A percentile compares a stretch with the other conserved stretches of the same genome.
Evolutionary conservation across 202 grass and related monocot genomes (phyloP).

Genomic region (Bolboschoenoplectus hybrid): DNA sequence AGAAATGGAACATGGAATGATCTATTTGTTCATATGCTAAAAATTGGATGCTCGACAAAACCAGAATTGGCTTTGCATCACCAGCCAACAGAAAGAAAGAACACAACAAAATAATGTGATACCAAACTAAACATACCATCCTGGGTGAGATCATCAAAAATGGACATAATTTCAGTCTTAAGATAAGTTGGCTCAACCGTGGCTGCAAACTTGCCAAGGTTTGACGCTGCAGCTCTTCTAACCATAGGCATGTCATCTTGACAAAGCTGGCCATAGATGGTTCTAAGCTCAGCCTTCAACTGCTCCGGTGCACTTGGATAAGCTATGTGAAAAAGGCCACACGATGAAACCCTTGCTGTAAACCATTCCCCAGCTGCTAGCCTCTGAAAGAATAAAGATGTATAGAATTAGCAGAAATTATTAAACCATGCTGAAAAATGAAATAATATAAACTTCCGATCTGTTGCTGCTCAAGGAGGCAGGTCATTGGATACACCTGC

Average conservation of each 20-base stretch:
- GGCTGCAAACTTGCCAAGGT: slow-evolving; percentile 90
- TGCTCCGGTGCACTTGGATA: slow-evolving; percentile 82
- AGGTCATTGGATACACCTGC: background rate
- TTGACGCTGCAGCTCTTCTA: slow-evolving; percentile 91
- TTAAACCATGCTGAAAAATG: background rate
- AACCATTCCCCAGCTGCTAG: slow-evolving; percentile 96
- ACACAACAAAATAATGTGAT: background rate
- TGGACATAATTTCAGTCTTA: slow-evolving; percentile 89
- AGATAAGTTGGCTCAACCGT: slow-evolving; percentile 80
- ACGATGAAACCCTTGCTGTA: slow-evolving; percentile 84
- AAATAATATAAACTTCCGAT: background rate
- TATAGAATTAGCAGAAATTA: background rate
- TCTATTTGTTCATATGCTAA: background rate
- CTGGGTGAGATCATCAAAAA: slow-evolving; percentile 93
- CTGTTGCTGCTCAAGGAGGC: background rate
- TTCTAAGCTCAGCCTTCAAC: slow-evolving; percentile 81
- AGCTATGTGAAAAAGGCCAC: slow-evolving; percentile 89
- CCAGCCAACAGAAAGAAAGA: slow-evolving; percentile 34
- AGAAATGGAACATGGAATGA: background rate
- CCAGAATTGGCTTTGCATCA: background rate
- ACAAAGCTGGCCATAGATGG: slow-evolving; percentile 79
- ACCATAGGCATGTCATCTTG: slow-evolving; percentile 99
- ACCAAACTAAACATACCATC: slow-evolving; percentile 65
- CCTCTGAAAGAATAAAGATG: slow-evolving; percentile 54
- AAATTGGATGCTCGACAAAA: background rate